Evolutionary conservation across 805 yeast genomes (phyloP).

Genomic region (Candida manassasensis): DNA sequence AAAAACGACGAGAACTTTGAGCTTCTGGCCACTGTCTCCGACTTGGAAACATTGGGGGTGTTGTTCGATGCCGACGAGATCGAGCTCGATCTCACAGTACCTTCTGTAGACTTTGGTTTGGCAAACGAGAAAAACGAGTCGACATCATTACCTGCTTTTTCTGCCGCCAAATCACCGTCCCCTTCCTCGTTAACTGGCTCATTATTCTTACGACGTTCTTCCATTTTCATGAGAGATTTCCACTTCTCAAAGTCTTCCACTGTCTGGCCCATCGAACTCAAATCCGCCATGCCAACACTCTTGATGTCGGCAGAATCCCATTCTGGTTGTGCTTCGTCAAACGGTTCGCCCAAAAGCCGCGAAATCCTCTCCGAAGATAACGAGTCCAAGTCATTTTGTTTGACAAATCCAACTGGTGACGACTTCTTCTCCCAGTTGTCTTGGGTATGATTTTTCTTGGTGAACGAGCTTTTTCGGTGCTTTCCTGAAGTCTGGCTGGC

Average conservation of each 20-base stretch:
- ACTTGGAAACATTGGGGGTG: conserved; percentile 1
- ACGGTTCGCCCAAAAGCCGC: conserved; percentile 31
- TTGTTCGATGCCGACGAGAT: conserved; percentile 1
- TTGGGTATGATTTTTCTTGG: conserved; percentile 12
- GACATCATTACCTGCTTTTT: conserved; percentile 33
- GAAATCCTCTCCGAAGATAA: conserved; percentile 30
- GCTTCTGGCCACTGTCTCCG: conserved; percentile 21
- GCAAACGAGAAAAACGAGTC: conserved; percentile 42
- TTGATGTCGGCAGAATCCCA: conserved; percentile 32
- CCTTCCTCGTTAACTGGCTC: conserved; percentile 19
- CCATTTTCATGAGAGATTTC: conserved; percentile 50
- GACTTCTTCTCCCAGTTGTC: conserved; percentile 30
- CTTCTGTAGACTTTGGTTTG: conserved; percentile 21
- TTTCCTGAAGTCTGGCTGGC: conserved; percentile 8
- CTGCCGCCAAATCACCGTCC: conserved; percentile 8
- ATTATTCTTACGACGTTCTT: conserved; percentile 45
- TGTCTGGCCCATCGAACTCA: conserved; percentile 41
- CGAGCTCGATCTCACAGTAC: conserved; percentile 7
- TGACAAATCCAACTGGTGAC: conserved; percentile 13
- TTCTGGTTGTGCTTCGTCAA: conserved; percentile 35
- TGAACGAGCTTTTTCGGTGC: conserved; percentile 13
- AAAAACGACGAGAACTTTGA: conserved; percentile 37
- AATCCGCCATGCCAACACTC: conserved; percentile 8
- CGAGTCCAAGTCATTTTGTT: conserved; percentile 22
- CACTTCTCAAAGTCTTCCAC: conserved; percentile 57